These are phyloP conservation scores for Myxozyma vanderwaltii DNA, from an alignment of 805 yeast species.

Conservation along the genomic window DNA sequence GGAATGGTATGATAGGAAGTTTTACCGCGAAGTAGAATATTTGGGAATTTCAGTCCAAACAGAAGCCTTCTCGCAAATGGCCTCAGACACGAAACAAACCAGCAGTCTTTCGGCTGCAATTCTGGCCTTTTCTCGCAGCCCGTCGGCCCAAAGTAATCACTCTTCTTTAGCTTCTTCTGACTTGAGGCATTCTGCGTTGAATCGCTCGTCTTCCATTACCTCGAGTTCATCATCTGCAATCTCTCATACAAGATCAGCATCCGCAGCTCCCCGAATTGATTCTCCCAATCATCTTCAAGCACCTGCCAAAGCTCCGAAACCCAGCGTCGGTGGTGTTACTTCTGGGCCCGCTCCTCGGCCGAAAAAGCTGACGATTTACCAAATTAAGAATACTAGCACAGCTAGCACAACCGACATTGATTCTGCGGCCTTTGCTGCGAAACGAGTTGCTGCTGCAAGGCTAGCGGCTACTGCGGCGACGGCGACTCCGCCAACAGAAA, in stretches of 20 bases:
- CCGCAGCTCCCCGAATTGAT: neutral
- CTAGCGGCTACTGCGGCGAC: neutral
- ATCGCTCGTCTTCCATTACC: neutral
- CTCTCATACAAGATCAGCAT: neutral
- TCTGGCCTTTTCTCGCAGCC: constrained; percentile 7
- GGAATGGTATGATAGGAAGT: neutral
- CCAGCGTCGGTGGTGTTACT: neutral
- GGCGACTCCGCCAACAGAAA: neutral
- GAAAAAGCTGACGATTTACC: neutral
- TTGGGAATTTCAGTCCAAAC: no score
- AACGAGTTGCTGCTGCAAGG: neutral
- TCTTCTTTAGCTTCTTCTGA: neutral
- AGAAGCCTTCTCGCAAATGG: no score
- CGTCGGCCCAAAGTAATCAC: neutral
- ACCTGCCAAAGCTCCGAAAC: neutral
- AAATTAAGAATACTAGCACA: neutral
- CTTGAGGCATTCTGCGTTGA: neutral
- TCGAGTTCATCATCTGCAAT: neutral
- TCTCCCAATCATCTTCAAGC: no score
- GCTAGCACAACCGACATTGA: neutral
- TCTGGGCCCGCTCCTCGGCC: neutral
- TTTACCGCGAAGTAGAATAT: no score
- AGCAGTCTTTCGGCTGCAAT: constrained; percentile 11
- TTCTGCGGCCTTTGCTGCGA: neutral
- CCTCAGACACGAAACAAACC: neutral